phyloP scores from a whole-genome alignment of 768 basidiomycete species.

The Mycena floridula region DNA sequence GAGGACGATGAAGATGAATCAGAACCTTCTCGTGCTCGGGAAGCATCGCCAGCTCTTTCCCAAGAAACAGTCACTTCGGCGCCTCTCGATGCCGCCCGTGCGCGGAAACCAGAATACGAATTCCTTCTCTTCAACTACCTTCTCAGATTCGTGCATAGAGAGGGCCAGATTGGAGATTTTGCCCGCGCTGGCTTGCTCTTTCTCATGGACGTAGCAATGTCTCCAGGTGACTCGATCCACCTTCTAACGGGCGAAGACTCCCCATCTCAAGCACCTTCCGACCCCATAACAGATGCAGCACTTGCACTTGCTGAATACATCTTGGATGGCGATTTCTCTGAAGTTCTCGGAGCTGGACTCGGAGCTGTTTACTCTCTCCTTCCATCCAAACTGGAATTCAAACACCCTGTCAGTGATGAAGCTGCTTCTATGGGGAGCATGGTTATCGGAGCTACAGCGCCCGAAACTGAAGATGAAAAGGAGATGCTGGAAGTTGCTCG shows the following conservation, averaged over 20 bases:
- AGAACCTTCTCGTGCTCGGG: slow-evolving; percentile 19
- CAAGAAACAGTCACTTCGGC: slow-evolving; percentile 51
- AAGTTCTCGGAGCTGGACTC: slow-evolving; percentile 89
- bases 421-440: slow-evolving; percentile 48
- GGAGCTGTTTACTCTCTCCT: slow-evolving; percentile 90
- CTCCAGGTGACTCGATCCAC: slow-evolving; percentile 52
- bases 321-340: slow-evolving; percentile 96
- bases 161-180: slow-evolving; percentile 90
- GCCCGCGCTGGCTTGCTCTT: slow-evolving; percentile 90
- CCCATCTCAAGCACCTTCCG: slow-evolving; percentile 28
- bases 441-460: slow-evolving; percentile 61
- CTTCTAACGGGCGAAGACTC: slow-evolving; percentile 31
- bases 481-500: slow-evolving; percentile 40
- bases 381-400: slow-evolving; percentile 80
- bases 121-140: slow-evolving; percentile 95
- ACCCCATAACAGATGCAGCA: slow-evolving; percentile 81
- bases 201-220: slow-evolving; percentile 94
- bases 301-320: slow-evolving; percentile 90
- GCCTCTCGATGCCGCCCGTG: slow-evolving; percentile 28
- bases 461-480: slow-evolving; percentile 49
- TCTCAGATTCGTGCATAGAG: slow-evolving; percentile 89
- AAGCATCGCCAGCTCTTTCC: slow-evolving; percentile 57
- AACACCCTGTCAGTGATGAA: slow-evolving; percentile 33
- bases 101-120: slow-evolving; percentile 83
- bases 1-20: slow-evolving; percentile 52